Evolutionary conservation across 2,329 filamentous ascomycete species (phyloP).

Genomic region (Thermoascus crustaceus): DNA sequence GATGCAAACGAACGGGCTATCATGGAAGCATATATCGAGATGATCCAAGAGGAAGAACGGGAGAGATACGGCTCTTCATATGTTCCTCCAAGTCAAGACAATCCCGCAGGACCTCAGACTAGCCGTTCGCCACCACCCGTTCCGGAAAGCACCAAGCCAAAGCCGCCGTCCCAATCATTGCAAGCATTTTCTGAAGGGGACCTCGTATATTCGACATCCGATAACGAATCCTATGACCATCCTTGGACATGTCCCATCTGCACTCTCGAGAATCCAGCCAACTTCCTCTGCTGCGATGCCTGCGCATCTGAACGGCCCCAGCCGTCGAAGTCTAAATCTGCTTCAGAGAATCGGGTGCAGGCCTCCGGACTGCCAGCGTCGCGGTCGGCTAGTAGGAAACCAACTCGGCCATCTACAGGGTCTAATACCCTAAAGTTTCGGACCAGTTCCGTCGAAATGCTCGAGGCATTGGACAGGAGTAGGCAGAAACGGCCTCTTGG

Average conservation of each 20-base stretch:
- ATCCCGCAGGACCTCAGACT: constrained; percentile 42
- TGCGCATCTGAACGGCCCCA: constrained; percentile 50
- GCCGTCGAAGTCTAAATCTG: constrained; percentile 18
- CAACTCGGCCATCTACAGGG: constrained; percentile 3
- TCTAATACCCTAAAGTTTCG: constrained; percentile 18
- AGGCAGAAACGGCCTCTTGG: constrained; percentile 43
- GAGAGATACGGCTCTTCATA: constrained; percentile 52
- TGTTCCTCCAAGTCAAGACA: constrained; percentile 44
- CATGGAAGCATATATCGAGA: constrained; percentile 73
- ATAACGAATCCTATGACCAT: constrained; percentile 27
- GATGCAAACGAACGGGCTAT: constrained; percentile 84
- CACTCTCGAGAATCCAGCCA: constrained; percentile 54
- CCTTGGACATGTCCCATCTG: constrained; percentile 55
- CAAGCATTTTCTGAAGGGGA: constrained; percentile 5
- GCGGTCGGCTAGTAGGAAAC: constrained; percentile 6
- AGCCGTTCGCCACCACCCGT: constrained; percentile 32
- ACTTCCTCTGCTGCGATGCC: constrained; percentile 52
- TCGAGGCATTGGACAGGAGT: constrained; percentile 32
- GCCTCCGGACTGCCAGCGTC: neutral
- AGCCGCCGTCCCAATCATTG: constrained; percentile 10
- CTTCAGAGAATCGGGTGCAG: constrained; percentile 11
- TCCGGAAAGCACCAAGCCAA: constrained; percentile 16
- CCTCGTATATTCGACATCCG: constrained; percentile 11
- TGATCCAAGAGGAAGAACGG: constrained; percentile 70
- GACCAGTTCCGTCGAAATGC: constrained; percentile 25